Evolutionary conservation across 73 alveolate genomes (phyloP).

Genomic region (Loxodes magnus): DNA sequence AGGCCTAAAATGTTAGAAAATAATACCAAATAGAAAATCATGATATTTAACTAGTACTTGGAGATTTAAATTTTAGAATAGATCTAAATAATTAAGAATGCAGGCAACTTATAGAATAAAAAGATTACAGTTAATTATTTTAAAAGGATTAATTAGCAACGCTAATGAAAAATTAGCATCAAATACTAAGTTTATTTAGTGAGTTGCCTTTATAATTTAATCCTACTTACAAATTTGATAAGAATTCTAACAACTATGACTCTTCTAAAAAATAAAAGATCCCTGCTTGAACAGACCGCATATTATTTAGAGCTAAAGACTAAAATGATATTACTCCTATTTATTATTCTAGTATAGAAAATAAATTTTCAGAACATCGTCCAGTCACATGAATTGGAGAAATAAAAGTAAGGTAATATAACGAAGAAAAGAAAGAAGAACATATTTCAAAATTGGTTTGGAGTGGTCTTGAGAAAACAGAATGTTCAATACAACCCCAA

Average conservation of each 20-base stretch:
- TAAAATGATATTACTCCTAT: too few relatives aligned
- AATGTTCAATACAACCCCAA: too few relatives aligned
- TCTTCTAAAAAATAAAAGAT: slow-evolving; percentile 63
- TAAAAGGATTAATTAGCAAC: slow-evolving; percentile 21
- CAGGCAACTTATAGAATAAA: slow-evolving; percentile 5
- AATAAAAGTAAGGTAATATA: too few relatives aligned
- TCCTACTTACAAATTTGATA: slow-evolving; percentile 88
- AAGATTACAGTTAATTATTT: slow-evolving; percentile 2
- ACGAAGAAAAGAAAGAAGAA: too few relatives aligned
- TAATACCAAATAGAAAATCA: too few relatives aligned
- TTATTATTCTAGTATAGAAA: slow-evolving; percentile 6
- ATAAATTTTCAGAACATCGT: slow-evolving; percentile 33
- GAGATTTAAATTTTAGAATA: slow-evolving; percentile 76
- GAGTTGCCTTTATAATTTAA: slow-evolving; percentile 74
- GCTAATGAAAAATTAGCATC: slow-evolving; percentile 11
- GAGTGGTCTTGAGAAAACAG: too few relatives aligned
- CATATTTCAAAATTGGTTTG: too few relatives aligned
- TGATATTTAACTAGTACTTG: slow-evolving; percentile 54
- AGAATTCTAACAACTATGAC: slow-evolving; percentile 56
- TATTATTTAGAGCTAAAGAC: too few relatives aligned
- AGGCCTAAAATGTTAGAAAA: too few relatives aligned
- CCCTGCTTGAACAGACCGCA: slow-evolving; percentile 95
- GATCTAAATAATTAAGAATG: slow-evolving; percentile 13
- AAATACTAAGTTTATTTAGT: background rate
- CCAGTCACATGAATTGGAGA: too few relatives aligned